Percentiles rank a stretch among this genome's conserved stretches.
Evolutionary conservation across 2,329 filamentous ascomycete species (phyloP).

Genomic region (Ceratocystis albifundus): DNA sequence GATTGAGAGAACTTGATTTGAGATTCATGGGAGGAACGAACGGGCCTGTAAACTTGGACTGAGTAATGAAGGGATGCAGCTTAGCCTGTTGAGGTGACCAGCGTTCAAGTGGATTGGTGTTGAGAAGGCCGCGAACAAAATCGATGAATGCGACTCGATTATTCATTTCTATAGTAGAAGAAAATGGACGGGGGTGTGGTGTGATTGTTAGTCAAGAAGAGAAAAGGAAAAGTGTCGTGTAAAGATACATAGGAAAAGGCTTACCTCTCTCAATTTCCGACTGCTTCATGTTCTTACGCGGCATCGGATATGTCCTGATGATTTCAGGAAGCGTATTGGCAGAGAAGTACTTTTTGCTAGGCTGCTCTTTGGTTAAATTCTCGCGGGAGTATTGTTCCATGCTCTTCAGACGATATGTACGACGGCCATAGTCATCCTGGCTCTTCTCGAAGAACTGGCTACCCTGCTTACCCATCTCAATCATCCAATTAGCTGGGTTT

Average conservation of each 20-base stretch:
- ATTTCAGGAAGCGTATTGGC: constrained; percentile 90
- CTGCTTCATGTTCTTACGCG: constrained; percentile 98
- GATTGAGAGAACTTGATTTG: constrained; percentile 71
- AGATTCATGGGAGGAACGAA: constrained; percentile 97
- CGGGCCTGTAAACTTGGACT: constrained; percentile 90
- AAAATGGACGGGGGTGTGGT: too few species aligned
- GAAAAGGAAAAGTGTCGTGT: not conserved
- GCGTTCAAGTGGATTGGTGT: constrained; percentile 87
- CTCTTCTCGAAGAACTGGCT: constrained; percentile 89
- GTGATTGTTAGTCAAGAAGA: not conserved
- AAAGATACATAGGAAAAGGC: not conserved
- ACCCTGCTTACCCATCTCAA: constrained; percentile 96
- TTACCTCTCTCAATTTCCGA: constrained; percentile 89
- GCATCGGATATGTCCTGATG: constrained; percentile 96
- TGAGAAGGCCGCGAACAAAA: constrained; percentile 85
- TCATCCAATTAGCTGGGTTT: constrained; percentile 94
- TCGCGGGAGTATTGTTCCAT: constrained; percentile 98
- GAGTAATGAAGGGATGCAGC: constrained; percentile 94
- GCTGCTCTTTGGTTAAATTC: constrained; percentile 92
- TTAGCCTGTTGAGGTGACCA: constrained; percentile 98
- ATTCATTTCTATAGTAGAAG: constrained; percentile 68
- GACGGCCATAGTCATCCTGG: constrained; percentile 80
- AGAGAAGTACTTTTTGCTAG: constrained; percentile 99
- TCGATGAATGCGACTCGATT: constrained; percentile 96
- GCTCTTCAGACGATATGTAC: constrained; percentile 83